phyloP scores from a whole-genome alignment of 2,329 filamentous ascomycete genomes.

The Curvularia spicifera region DNA sequence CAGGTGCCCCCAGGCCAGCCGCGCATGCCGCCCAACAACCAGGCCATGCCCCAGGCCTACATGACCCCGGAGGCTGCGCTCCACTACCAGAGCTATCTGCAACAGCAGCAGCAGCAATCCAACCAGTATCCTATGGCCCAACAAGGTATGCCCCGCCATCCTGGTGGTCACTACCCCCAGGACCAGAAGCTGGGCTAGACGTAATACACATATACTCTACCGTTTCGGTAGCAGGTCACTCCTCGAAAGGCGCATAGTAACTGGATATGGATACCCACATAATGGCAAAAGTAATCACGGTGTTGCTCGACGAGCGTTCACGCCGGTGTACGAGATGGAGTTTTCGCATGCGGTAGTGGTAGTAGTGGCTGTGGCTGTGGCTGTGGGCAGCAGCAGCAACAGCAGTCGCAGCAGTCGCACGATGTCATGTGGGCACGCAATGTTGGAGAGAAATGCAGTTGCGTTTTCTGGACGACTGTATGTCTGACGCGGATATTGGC shows the following conservation, averaged over 20 bases:
- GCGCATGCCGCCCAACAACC: slow-evolving; percentile 65
- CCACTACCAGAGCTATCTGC: slow-evolving; percentile 84
- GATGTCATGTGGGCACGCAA: slow-evolving; percentile 41
- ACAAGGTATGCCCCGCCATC: slow-evolving; percentile 69
- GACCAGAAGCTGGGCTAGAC: slow-evolving; percentile 50
- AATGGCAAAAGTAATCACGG: slow-evolving; percentile 48
- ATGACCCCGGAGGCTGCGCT: slow-evolving; percentile 72
- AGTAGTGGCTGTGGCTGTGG: slow-evolving; percentile 33
- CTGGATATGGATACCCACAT: slow-evolving; percentile 50
- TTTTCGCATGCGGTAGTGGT: slow-evolving; percentile 24
- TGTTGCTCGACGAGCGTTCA: slow-evolving; percentile 37
- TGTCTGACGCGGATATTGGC: slow-evolving; percentile 46
- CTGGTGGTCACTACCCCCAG: slow-evolving; percentile 75
- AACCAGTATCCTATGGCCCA: slow-evolving; percentile 81
- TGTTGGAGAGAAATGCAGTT: slow-evolving; percentile 39
- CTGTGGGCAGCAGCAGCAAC: slow-evolving; percentile 20
- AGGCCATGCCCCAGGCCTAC: slow-evolving; percentile 70
- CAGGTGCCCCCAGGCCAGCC: slow-evolving; percentile 79
- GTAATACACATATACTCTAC: slow-evolving; percentile 34
- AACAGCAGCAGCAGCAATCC: slow-evolving; percentile 61
- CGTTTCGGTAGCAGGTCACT: slow-evolving; percentile 36
- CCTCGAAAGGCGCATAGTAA: slow-evolving; percentile 40
- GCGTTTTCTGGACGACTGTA: slow-evolving; percentile 42
- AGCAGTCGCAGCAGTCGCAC: slow-evolving; percentile 27
- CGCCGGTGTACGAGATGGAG: slow-evolving; percentile 28